phyloP scores from a whole-genome alignment of 2,329 filamentous ascomycete species.

The Cordyceps pruinosa region DNA sequence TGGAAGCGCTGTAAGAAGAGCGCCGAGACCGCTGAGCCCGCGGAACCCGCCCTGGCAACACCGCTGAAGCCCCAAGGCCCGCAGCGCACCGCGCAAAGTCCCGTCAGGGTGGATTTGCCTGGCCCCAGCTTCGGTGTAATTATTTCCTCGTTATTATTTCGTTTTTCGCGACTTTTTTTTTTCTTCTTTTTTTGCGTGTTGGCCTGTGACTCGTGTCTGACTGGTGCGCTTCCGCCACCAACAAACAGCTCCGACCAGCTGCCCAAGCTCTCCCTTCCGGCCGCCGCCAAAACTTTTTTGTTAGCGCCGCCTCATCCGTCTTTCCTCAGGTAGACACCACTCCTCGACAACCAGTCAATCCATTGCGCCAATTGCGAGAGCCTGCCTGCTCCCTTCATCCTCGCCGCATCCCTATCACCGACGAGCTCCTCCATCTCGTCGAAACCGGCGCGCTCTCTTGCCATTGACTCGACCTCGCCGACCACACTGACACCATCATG shows the following conservation, averaged over 20 bases:
- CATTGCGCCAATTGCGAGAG: conserved; percentile 5
- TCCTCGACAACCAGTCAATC: not conserved
- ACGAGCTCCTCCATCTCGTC: conserved; percentile 12
- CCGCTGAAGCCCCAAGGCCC: not conserved
- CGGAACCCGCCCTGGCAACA: not conserved
- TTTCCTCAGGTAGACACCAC: not conserved
- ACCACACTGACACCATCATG: conserved; percentile 25
- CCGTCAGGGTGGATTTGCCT: not conserved
- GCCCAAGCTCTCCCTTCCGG: not conserved
- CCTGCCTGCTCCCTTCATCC: not conserved
- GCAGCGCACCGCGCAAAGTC: not conserved
- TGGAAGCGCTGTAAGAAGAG: not conserved
- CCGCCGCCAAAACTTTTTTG: not conserved
- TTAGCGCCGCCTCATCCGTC: not conserved
- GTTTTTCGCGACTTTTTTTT: not conserved
- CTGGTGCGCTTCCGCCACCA: not conserved
- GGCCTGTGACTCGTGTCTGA: not conserved
- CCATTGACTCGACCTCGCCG: not conserved
- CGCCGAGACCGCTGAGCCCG: not conserved
- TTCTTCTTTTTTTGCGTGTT: not conserved
- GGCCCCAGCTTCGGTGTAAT: not conserved
- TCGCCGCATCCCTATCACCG: not conserved
- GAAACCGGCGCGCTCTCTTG: not conserved
- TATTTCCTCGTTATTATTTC: not conserved
- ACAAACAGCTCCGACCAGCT: not conserved